Conservation (phyloP, 2,329 filamentous ascomycete species). For the Pseudogymnoascus destructans region DNA sequence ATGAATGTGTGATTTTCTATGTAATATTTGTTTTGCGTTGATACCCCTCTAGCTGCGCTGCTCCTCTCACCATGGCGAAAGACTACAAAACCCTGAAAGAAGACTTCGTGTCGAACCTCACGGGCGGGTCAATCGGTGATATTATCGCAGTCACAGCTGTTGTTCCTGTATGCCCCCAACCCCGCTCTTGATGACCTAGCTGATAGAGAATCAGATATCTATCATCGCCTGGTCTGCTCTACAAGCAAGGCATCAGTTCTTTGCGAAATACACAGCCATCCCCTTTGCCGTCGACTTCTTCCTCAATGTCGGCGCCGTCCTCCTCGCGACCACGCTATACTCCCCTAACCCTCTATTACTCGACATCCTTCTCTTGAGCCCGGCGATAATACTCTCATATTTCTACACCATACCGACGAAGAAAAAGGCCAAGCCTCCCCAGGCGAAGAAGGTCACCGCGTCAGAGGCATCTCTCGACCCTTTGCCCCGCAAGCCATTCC, state of each 20-base stretch:
- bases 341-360: constrained; percentile 61
- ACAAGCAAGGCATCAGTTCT: constrained; percentile 73
- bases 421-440: constrained; percentile 39
- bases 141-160: constrained; percentile 79
- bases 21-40: constrained; percentile 3
- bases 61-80: constrained; percentile 24
- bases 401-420: constrained; percentile 41
- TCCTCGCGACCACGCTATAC: constrained; percentile 81
- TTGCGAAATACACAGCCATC: constrained; percentile 57
- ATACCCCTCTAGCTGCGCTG: neutral
- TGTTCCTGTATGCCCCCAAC: constrained; percentile 53
- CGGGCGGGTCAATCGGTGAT: constrained; percentile 69
- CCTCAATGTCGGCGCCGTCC: constrained; percentile 68
- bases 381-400: constrained; percentile 39
- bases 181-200: constrained; percentile 14
- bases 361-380: constrained; percentile 58
- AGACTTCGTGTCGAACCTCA: constrained; percentile 85
- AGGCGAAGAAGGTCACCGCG: constrained; percentile 30
- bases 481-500: constrained; percentile 76
- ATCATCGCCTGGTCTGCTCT: constrained; percentile 80
- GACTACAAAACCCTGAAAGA: constrained; percentile 88
- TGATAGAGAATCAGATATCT: constrained; percentile 46
- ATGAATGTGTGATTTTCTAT: neutral
- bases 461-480: constrained; percentile 29
- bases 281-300: constrained; percentile 70